phyloP scores from a whole-genome alignment of 2,329 filamentous ascomycete genomes.

The Aspergillus fischeri region DNA sequence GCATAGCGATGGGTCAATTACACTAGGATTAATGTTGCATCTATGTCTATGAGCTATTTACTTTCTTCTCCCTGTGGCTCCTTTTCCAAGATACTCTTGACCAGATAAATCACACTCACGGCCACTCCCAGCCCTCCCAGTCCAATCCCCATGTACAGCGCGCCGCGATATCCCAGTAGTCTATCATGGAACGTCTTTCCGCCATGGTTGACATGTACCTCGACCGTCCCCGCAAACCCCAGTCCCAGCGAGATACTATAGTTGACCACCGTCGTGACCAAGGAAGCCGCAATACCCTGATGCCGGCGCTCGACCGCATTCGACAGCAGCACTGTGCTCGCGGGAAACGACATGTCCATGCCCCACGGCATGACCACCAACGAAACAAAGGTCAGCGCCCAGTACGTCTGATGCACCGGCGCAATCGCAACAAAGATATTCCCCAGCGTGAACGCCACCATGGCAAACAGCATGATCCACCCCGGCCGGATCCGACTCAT shows the following conservation, averaged over 20 bases:
- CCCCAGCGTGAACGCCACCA: constrained; percentile 7
- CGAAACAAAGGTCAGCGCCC: constrained; percentile 5
- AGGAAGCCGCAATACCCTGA: constrained; percentile 9
- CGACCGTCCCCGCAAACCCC: constrained; percentile 13
- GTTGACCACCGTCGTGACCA: constrained; percentile 12
- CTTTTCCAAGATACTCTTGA: not conserved
- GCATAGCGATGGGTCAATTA: too few relatives aligned
- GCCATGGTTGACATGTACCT: constrained; percentile 9
- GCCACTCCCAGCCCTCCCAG: constrained; percentile 1
- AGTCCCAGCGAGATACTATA: constrained; percentile 14
- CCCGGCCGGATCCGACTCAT: constrained; percentile 9
- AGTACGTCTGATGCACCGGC: constrained; percentile 10
- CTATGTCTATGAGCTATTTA: not conserved
- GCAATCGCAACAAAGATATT: constrained; percentile 8
- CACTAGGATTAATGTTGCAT: not conserved
- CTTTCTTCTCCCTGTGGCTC: not conserved
- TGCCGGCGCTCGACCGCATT: constrained; percentile 5
- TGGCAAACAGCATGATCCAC: constrained; percentile 12
- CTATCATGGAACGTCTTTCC: constrained; percentile 3
- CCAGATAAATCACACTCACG: not conserved
- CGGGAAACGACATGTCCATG: constrained; percentile 14
- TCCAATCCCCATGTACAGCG: constrained; percentile 7
- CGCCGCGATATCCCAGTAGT: constrained; percentile 9
- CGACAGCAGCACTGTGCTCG: constrained; percentile 12
- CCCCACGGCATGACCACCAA: constrained; percentile 1